phyloP scores from a whole-genome alignment of 176 grass and related monocot species.

The Hyparrhenia diplandra region DNA sequence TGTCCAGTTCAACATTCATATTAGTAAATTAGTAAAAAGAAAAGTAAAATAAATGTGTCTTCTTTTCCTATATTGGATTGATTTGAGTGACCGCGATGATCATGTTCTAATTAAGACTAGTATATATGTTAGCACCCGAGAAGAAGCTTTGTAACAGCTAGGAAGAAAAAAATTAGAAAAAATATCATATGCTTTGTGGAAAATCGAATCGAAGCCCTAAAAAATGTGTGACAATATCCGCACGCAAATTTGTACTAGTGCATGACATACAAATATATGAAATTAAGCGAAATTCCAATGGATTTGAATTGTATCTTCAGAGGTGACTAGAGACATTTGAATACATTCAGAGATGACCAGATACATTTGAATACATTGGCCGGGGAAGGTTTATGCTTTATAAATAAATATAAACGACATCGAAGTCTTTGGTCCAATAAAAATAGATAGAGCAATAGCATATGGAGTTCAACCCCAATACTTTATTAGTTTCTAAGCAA shows the following conservation, averaged over 20 bases:
- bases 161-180: too few relatives aligned
- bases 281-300: not conserved
- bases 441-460: not conserved
- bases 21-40: too few relatives aligned
- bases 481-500: not conserved
- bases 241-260: not conserved
- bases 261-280: slow-evolving; percentile 19
- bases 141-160: too few relatives aligned
- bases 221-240: not conserved
- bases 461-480: not conserved
- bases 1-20: too few relatives aligned
- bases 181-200: too few relatives aligned
- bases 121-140: too few relatives aligned
- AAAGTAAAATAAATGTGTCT: too few relatives aligned
- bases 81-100: too few relatives aligned
- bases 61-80: too few relatives aligned
- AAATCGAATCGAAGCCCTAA: not conserved
- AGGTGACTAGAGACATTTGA: too few relatives aligned
- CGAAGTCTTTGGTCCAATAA: not conserved
- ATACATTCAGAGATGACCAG: not conserved
- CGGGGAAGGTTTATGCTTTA: not conserved
- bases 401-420: not conserved
- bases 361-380: not conserved
- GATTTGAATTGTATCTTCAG: not conserved
- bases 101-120: too few relatives aligned